A percentile compares a stretch with the other conserved stretches of the same genome.
Conservation (phyloP, 202 grass and related monocot species). For the Panicum hallii region DNA sequence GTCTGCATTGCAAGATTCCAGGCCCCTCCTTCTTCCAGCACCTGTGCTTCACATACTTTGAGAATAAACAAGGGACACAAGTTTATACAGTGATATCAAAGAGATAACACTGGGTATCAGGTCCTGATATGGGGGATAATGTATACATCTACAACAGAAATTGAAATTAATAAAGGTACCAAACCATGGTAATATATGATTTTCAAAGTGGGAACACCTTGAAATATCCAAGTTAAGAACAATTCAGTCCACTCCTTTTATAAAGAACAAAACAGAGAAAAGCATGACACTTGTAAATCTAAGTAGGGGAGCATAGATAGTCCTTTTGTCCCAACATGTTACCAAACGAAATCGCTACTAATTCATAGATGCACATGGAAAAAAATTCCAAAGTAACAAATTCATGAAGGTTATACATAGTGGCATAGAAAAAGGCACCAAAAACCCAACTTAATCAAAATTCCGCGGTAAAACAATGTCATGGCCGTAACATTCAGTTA, state of each 20-base stretch:
- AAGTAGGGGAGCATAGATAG: not conserved
- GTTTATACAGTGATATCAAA: conserved; percentile 32
- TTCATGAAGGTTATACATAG: not conserved
- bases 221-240: not conserved
- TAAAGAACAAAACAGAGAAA: not conserved
- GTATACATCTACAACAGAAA: conserved; percentile 5
- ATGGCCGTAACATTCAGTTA: not conserved
- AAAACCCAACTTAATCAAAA: conserved; percentile 12
- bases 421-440: not conserved
- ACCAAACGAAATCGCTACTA: not conserved
- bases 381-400: not conserved
- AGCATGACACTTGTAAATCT: not conserved
- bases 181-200: conserved; percentile 1
- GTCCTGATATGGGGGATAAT: conserved; percentile 7
- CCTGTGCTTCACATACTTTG: conserved; percentile 50
- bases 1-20: conserved; percentile 41
- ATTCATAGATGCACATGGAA: not conserved
- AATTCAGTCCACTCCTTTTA: not conserved
- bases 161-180: not conserved
- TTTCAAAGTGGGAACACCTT: conserved; percentile 3
- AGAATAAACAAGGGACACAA: conserved; percentile 9
- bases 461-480: not conserved
- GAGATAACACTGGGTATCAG: not conserved
- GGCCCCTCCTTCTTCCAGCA: conserved; percentile 53
- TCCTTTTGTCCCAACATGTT: not conserved